Base-by-base conservation (phyloP, 306 rosid genomes). In the Rosa chinensis region DNA sequence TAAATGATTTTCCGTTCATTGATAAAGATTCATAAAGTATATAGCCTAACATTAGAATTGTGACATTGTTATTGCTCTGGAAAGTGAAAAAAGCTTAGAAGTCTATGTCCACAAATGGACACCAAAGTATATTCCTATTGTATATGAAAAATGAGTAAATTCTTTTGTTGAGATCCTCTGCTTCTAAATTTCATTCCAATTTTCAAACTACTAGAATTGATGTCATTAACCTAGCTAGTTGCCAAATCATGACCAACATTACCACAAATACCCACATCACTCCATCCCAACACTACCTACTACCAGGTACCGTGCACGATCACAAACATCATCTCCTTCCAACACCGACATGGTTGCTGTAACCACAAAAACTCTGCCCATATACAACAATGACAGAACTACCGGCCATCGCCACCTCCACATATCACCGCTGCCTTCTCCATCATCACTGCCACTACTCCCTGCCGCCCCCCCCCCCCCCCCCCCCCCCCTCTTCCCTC, bases 1-100 rank as follows among this genome's bases (percentile, higher is more conserved):
- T 40, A 42, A 50, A 43, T 79, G 68, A 87, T 75, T 66, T 12
- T 39, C 28, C 50, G 84, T 72, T 59, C 61, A 43, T 63, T 76
- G 63, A 45, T 76, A 78, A 40, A 82, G 67, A 44, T 58, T 69
- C 81, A 55, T 61, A 44, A 66, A 43, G 77, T 64, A 59, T 45
- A 25, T 25, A 37, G 66, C 42, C 61, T 32, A 50, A 32, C n/a
- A n/a, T 23, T 35, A 70, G 35, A 58, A 11, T 48, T 10, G 55
- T 55, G 72, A 44, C 13, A 28, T 17, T 62, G 53, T 39, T 21
- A 23, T 21, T 32, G 61, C 58, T 6, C 40, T 5, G 28, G 28
- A 77, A 66, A 48, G 44, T 67, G 39, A 68, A 55, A 3, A 48
- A 48, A 66, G 55, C 78, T 16, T 58, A 40, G 42, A 74, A 16